Conservation (phyloP, 495 filamentous ascomycete species). For the Penicillium paradoxum region DNA sequence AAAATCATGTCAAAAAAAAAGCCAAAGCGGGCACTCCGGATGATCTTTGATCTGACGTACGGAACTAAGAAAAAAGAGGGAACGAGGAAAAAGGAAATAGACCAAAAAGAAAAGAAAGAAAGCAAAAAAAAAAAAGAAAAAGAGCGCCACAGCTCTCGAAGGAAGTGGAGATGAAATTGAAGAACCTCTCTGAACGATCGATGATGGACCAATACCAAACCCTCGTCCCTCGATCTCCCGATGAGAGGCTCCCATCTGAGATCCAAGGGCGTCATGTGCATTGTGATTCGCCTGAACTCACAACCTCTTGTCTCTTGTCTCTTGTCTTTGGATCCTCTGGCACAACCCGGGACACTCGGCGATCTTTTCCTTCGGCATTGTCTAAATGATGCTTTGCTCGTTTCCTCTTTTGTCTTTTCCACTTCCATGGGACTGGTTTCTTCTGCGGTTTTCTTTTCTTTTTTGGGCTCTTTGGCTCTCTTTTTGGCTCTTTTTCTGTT, state of each 20-base stretch:
- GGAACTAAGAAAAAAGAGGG: neutral
- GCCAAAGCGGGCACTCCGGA: conserved; percentile 17
- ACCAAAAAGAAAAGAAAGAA: too few species aligned
- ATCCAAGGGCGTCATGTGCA: too few species aligned
- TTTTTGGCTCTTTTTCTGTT: too few species aligned
- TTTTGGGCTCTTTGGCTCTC: too few species aligned
- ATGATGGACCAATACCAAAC: conserved; percentile 21
- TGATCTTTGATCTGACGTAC: conserved; percentile 23
- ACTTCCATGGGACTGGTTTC: too few species aligned
- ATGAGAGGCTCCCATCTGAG: too few species aligned
- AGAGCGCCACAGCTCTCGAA: conserved; percentile 17
- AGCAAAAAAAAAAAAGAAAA: neutral
- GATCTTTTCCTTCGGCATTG: conserved; percentile 18
- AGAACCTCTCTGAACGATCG: conserved; percentile 25
- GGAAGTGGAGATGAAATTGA: conserved; percentile 24
- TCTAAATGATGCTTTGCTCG: too few species aligned
- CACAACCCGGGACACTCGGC: neutral
- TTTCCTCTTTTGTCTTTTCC: neutral
- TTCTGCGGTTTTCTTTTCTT: too few species aligned
- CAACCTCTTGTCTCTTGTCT: too few species aligned
- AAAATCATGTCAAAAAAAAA: neutral
- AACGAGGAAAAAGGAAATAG: neutral
- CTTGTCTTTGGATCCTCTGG: too few species aligned
- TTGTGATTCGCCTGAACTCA: neutral
- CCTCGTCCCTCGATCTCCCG: neutral